Conservation (phyloP, 108 stramenopile species). For the Pseudonitzschia multiseries region DNA sequence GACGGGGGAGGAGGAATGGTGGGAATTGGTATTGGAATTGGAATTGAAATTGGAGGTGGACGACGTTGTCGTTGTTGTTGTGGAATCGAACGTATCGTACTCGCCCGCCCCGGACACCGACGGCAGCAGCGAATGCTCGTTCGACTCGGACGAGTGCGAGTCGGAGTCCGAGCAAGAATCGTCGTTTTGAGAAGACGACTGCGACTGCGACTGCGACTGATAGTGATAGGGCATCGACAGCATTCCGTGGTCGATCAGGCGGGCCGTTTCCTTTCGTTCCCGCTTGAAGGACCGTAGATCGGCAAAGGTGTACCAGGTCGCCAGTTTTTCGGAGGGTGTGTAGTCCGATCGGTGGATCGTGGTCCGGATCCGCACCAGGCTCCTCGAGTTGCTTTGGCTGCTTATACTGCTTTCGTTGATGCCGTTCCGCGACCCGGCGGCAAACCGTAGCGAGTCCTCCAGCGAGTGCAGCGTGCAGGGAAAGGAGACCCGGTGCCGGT, state of each 20-base stretch:
- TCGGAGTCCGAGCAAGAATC: too few relatives aligned
- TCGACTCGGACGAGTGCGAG: too few relatives aligned
- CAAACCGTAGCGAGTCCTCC: neutral
- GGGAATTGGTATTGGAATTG: too few relatives aligned
- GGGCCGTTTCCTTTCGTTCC: slow-evolving; percentile 4
- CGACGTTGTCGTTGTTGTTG: too few relatives aligned
- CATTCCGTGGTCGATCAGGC: neutral
- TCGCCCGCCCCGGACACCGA: too few relatives aligned
- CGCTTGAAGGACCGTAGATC: neutral
- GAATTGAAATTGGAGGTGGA: too few relatives aligned
- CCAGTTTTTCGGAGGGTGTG: neutral
- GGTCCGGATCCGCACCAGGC: neutral
- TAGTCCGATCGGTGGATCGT: slow-evolving; percentile 9
- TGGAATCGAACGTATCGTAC: too few relatives aligned
- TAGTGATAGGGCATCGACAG: neutral
- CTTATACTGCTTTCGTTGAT: neutral
- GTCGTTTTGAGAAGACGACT: too few relatives aligned
- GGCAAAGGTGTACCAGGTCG: slow-evolving; percentile 9
- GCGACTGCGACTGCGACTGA: too few relatives aligned
- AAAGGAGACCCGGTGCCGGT: neutral
- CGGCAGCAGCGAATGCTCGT: too few relatives aligned
- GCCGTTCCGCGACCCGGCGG: neutral
- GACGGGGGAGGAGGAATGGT: too few relatives aligned
- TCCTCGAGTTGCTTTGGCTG: neutral
- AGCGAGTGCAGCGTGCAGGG: neutral